Base-by-base conservation (phyloP, 768 basidiomycete genomes). In the Macrolepiota fuliginosa region DNA sequence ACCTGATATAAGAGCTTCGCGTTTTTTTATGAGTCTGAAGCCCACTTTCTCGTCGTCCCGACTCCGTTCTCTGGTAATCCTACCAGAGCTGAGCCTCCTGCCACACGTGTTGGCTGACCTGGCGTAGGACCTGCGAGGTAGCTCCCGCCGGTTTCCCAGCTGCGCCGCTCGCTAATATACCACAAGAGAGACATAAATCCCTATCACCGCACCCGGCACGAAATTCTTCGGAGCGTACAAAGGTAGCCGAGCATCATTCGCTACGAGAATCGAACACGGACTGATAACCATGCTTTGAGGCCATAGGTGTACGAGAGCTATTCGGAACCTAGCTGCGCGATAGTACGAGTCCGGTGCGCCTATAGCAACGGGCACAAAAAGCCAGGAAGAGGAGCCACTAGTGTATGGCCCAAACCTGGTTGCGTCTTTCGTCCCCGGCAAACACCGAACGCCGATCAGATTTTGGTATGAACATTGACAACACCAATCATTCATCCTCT, bases 401-500 rank as follows among this genome's bases (percentile, higher is more conserved):
- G 50, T 54, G 32, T 49, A 49, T 46, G 40, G 59, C 52, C 52
- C 37, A 36, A 27, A 56, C 47, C 59, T 60, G 27, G 56, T 54
- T 61, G 59, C 51, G 53, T 61, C 54, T 61, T 36, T 55, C 54
- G 60, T 54, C 53, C 49, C 52, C 68, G 66, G 68, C 63, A 68
- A 76, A 69, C 68, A 64, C 83, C 83, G 83, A 82, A 79, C 74
- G 75, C 70, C 83, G 84, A 84, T 84, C 83, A 46, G 42, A 54
- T 54, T 61, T 49, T 54, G 58, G 58, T 59, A 73, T 70, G 72
- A 72, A 70, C 68, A 69, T 70, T 72, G 70, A 71, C 71, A 69
- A 67, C 67, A 63, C 64, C 63, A 66, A 53, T 45, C 22, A 62
- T 65, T 64, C 56, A 40, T 51, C 62, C 66, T 70, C 71, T 65